phyloP scores from a whole-genome alignment of 2,329 filamentous ascomycete genomes.

The Colletotrichum liriopes region DNA sequence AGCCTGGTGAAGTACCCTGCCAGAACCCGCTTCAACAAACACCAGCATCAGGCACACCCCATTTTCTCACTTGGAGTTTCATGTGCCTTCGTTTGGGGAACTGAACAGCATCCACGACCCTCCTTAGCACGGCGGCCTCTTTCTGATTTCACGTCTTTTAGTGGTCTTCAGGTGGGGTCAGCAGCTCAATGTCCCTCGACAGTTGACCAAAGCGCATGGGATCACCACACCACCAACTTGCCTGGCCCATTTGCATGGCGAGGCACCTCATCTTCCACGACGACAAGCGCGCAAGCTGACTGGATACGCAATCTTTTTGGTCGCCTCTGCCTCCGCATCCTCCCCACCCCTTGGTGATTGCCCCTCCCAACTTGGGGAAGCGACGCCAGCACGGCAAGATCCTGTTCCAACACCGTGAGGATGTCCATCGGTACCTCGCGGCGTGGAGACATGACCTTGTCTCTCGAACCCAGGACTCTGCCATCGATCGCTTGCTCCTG shows the following conservation, averaged over 20 bases:
- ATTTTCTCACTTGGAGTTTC: slow-evolving; percentile 16
- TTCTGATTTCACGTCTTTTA: slow-evolving; percentile 2
- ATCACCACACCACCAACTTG: slow-evolving; percentile 33
- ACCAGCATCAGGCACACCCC: neutral
- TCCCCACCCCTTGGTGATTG: slow-evolving; percentile 13
- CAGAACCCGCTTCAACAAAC: neutral
- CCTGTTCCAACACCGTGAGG: neutral
- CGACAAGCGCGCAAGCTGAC: slow-evolving; percentile 20
- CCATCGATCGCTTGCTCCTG: neutral
- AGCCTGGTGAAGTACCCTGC: neutral
- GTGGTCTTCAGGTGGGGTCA: slow-evolving; percentile 29
- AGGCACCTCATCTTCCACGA: slow-evolving; percentile 8
- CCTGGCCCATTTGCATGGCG: slow-evolving; percentile 6
- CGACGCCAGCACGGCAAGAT: slow-evolving; percentile 21
- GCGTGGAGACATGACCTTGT: neutral
- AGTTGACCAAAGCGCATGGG: slow-evolving; percentile 30
- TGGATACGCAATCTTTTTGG: slow-evolving; percentile 6
- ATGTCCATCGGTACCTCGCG: slow-evolving; percentile 5
- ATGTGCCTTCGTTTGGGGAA: slow-evolving; percentile 19
- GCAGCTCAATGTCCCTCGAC: slow-evolving; percentile 26
- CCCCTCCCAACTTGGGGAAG: slow-evolving; percentile 28
- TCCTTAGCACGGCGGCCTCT: slow-evolving; percentile 26
- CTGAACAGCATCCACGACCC: slow-evolving; percentile 13
- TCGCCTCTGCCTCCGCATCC: slow-evolving; percentile 10
- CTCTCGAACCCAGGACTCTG: neutral